Percentiles rank a stretch among this genome's conserved stretches.
These are phyloP conservation scores for Paspalum notatum DNA, from an alignment of 176 grass and related monocot genomes.

Conservation along the genomic window DNA sequence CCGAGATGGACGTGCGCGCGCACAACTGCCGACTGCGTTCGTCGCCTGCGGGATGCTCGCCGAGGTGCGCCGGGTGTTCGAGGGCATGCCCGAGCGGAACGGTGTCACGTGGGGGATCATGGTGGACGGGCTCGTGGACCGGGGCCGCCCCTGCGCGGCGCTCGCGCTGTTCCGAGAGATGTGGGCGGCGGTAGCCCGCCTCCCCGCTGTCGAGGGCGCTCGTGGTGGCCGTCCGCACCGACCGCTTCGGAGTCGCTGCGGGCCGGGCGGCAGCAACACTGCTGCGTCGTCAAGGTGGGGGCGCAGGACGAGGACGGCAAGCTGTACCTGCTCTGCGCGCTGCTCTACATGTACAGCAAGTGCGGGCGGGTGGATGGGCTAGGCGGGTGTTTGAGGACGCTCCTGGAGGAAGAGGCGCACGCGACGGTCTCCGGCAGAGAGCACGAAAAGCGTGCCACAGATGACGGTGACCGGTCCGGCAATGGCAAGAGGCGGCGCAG, in stretches of 20 bases:
- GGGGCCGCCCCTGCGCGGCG: conserved; percentile 43
- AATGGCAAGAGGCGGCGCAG: too few species aligned
- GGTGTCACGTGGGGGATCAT: conserved; percentile 62
- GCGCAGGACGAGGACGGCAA: conserved; percentile 31
- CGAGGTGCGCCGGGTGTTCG: conserved; percentile 66
- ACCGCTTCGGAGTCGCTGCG: conserved; percentile 28
- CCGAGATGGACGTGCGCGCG: conserved; percentile 59
- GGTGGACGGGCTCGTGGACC: conserved; percentile 63
- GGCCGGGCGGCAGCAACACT: conserved; percentile 66
- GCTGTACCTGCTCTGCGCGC: conserved; percentile 51
- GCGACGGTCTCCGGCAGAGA: too few species aligned
- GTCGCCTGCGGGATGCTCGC: conserved; percentile 63
- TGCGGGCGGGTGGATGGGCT: conserved; percentile 58
- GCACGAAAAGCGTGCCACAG: too few species aligned
- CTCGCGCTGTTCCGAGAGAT: conserved; percentile 59
- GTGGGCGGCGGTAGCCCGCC: conserved; percentile 24
- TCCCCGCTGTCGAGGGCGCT: conserved; percentile 45
- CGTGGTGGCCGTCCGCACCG: conserved; percentile 52
- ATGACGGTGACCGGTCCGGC: too few species aligned
- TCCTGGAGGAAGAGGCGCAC: too few species aligned
- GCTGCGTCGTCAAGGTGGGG: conserved; percentile 62
- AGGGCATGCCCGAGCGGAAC: conserved; percentile 59
- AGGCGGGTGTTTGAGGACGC: conserved; percentile 73
- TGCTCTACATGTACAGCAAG: conserved; percentile 90
- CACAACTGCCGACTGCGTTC: conserved; percentile 66